A percentile compares a stretch with the other conserved stretches of the same genome.
Conservation (phyloP, 805 yeast species). For the Diddensiella transvaalensis region DNA sequence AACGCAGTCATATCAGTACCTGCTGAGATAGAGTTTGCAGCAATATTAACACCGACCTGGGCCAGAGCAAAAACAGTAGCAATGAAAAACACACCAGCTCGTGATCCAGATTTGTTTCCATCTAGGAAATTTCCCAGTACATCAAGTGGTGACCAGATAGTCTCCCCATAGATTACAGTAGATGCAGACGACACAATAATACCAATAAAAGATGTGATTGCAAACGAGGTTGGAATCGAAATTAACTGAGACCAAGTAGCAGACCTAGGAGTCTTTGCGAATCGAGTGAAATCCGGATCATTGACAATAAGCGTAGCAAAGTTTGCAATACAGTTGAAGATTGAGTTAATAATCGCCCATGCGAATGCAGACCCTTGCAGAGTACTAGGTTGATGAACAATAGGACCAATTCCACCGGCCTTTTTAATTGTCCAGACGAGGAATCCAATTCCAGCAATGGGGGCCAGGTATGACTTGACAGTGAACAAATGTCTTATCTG, state of each 20-base stretch:
- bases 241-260: constrained; percentile 55
- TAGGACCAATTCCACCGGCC: constrained; percentile 76
- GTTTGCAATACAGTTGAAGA: constrained; percentile 79
- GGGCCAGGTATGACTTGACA: constrained; percentile 71
- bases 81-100: constrained; percentile 79
- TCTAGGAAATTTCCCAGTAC: constrained; percentile 64
- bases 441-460: constrained; percentile 79
- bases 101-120: constrained; percentile 42
- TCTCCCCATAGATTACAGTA: constrained; percentile 57
- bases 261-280: constrained; percentile 56
- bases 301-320: constrained; percentile 86
- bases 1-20: constrained; percentile 53
- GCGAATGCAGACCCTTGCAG: constrained; percentile 60
- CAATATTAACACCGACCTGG: constrained; percentile 73
- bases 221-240: constrained; percentile 73
- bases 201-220: constrained; percentile 80
- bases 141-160: constrained; percentile 83
- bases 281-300: constrained; percentile 86
- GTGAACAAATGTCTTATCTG: constrained; percentile 80
- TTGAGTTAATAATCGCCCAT: constrained; percentile 78
- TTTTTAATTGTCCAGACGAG: constrained; percentile 79
- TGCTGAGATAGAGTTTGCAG: constrained; percentile 48
- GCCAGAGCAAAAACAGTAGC: constrained; percentile 68
- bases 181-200: constrained; percentile 81
- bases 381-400: constrained; percentile 52